Percentiles rank a stretch among this genome's conserved stretches.
Conservation (phyloP, 2,329 filamentous ascomycete genomes). For the Mariannaea sp. region DNA sequence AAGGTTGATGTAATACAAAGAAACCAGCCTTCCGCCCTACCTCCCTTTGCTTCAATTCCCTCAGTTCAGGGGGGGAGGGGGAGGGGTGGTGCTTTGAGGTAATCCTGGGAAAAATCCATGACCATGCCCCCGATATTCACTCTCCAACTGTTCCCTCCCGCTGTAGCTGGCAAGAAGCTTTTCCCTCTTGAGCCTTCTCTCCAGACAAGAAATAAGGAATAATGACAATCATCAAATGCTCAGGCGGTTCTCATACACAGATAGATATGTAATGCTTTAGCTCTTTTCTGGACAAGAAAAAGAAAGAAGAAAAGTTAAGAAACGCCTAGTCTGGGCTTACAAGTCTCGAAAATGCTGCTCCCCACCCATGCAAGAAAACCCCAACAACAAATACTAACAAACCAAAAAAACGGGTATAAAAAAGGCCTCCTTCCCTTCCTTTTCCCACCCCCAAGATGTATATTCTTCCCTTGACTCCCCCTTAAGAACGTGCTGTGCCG, state of each 20-base stretch:
- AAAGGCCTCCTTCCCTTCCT: neutral
- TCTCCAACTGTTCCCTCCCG: too few species aligned
- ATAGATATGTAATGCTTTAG: neutral
- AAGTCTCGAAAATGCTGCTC: constrained; percentile 27
- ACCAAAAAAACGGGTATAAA: constrained; percentile 10
- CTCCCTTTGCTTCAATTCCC: too few species aligned
- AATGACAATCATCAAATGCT: neutral
- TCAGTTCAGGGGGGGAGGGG: too few species aligned
- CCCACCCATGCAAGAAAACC: too few species aligned
- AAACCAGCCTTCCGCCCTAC: neutral
- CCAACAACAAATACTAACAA: constrained; percentile 35
- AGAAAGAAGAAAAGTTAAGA: too few species aligned
- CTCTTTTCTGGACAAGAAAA: neutral
- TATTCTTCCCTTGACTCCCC: neutral
- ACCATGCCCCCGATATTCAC: too few species aligned
- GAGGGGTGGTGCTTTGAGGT: too few species aligned
- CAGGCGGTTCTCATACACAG: neutral
- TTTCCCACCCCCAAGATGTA: neutral
- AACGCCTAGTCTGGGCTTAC: constrained; percentile 8
- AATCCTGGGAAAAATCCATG: too few species aligned
- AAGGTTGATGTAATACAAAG: neutral
- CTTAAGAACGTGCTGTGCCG: neutral
- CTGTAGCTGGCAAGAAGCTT: neutral
- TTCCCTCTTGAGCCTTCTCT: neutral
- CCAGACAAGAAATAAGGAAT: too few species aligned